Evolutionary conservation across 768 basidiomycete species (phyloP).

Genomic region (Jaapia argillacea): DNA sequence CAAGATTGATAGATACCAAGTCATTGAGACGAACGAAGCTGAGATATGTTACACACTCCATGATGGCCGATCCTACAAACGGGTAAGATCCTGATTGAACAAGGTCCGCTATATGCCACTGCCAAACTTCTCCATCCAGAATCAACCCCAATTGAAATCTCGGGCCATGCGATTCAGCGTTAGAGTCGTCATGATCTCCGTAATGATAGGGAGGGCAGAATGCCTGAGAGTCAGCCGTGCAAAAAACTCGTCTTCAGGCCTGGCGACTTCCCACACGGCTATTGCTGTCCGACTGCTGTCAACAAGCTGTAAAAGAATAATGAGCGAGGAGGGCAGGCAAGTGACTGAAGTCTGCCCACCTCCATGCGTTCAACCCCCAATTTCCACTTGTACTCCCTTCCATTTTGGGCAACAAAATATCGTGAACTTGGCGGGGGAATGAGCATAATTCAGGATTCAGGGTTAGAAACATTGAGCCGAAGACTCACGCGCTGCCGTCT

Average conservation of each 20-base stretch:
- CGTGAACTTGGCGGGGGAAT: conserved; percentile 38
- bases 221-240: conserved; percentile 52
- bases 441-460: no score
- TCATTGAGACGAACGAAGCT: no score
- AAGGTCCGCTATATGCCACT: no score
- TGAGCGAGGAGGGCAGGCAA: neutral
- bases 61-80: no score
- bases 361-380: conserved; percentile 54
- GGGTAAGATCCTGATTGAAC: no score
- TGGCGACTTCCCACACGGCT: conserved; percentile 59
- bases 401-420: conserved; percentile 64
- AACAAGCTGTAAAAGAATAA: conserved; percentile 36
- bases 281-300: conserved; percentile 46
- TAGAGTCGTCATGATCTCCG: conserved; percentile 71
- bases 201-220: conserved; percentile 50
- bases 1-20: no score
- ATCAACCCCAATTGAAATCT: conserved; percentile 45
- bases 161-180: conserved; percentile 64
- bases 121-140: no score
- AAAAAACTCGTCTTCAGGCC: conserved; percentile 44
- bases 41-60: no score
- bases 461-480: conserved; percentile 1
- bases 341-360: conserved; percentile 30
- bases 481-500: conserved; percentile 52
- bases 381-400: conserved; percentile 71